Percentiles rank a stretch among this genome's conserved stretches.
These are phyloP conservation scores for Aphanomyces stellatus DNA, from an alignment of 352 stramenopile species.

Conservation along the genomic window DNA sequence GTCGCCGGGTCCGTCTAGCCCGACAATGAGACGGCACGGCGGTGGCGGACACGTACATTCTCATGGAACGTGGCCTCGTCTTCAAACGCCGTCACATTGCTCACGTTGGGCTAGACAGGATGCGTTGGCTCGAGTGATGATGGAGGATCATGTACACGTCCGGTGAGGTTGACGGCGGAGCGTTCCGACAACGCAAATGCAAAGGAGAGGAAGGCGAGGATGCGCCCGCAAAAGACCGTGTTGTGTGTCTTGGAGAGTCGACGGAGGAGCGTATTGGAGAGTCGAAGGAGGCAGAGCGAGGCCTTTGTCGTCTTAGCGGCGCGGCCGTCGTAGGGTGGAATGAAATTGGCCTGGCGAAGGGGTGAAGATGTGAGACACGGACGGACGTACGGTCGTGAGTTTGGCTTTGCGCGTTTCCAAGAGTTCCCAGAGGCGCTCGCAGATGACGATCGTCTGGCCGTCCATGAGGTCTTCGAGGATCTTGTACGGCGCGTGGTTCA, in stretches of 20 bases:
- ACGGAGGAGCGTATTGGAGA: conserved; percentile 79
- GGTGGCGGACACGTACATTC: neutral
- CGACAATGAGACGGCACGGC: neutral
- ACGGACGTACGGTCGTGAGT: conserved; percentile 37
- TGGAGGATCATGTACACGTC: conserved; percentile 33
- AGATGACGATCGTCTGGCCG: conserved; percentile 76
- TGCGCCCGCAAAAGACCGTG: conserved; percentile 84
- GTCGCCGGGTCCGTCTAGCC: conserved; percentile 27
- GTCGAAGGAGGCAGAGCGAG: conserved; percentile 64
- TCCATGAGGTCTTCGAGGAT: conserved; percentile 83
- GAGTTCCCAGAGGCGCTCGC: conserved; percentile 76
- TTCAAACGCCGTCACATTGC: conserved; percentile 73
- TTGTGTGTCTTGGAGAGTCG: conserved; percentile 84
- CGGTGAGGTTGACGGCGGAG: conserved; percentile 72
- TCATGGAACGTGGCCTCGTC: conserved; percentile 53
- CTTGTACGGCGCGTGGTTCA: conserved; percentile 74
- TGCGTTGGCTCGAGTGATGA: neutral
- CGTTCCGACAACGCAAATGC: conserved; percentile 78
- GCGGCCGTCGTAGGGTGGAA: conserved; percentile 29
- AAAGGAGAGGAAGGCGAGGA: conserved; percentile 80
- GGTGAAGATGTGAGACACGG: neutral
- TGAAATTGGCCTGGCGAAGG: conserved; percentile 43
- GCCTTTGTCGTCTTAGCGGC: conserved; percentile 60
- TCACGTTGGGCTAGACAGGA: conserved; percentile 45
- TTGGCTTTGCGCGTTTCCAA: conserved; percentile 68